Base-by-base conservation (phyloP, 257 asterid genomes). In the Schizonepeta tenuifolia region DNA sequence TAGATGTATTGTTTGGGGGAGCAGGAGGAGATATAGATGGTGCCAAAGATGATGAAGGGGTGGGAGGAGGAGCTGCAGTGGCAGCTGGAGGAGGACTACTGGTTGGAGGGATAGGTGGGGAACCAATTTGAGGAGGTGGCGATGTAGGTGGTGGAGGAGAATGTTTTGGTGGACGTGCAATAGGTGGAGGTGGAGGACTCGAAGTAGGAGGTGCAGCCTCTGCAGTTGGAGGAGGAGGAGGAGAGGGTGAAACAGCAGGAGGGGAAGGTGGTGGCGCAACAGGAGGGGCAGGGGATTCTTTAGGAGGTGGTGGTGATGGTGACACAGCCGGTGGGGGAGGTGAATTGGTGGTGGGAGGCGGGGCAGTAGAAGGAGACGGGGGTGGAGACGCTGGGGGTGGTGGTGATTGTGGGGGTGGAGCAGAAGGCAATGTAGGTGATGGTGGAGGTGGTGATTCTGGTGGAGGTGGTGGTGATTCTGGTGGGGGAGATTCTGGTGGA, bases 11-110 rank as follows among this genome's bases (percentile, higher is more conserved):
- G 76, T 20, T 73, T 13, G 46, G 62, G 6, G 87, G 86, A 47
- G 86, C 59, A 22, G 86, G 79, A 50, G 90, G 83, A 69, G 89
- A 73, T 57, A 69, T 17, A 56, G 86, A 71, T 63, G 90, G 89
- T 6, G 86, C 79, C 65, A 57, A 58, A 53, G 80, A 49, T 51
- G 82, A 41, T 8, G 75, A 14, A 24, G 76, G 77, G 43, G 55
- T 13, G 7, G 75, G 33, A 36, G 86, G 84, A 70, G 87, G 84
- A 49, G 83, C 21, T 13, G 70, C 20, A 15, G 60, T 44, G 74
- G 85, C 50, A 46, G 82, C 67, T 0, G 73, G 77, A 8, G 88
- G 84, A 11, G 87, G 81, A 46, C 65, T 75, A 65, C 49, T 21
- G 56, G 78, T 44, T 50, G 85, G 78, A 56, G 83, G 73, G 55